phyloP scores from a whole-genome alignment of 257 asterid species.

The Solanum paucissectum region DNA sequence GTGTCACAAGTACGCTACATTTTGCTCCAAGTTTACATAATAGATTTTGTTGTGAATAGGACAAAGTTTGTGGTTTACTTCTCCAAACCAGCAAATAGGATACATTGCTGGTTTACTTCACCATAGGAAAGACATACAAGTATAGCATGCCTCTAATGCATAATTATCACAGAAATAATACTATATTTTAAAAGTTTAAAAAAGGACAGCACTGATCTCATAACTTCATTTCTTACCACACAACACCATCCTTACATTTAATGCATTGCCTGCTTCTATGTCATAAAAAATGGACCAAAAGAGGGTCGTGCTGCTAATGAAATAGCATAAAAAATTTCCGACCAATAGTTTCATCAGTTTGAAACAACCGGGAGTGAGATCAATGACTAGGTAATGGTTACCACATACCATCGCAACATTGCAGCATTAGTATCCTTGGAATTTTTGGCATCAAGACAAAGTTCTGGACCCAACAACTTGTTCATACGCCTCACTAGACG shows the following conservation, averaged over 20 bases:
- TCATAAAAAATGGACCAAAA: background rate
- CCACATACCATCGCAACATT: conserved; percentile 85
- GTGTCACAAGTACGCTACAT: background rate
- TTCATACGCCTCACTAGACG: conserved; percentile 98
- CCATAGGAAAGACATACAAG: background rate
- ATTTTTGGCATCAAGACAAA: conserved; percentile 89
- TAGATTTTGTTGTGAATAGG: background rate
- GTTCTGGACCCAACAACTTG: conserved; percentile 93
- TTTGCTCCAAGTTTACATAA: background rate
- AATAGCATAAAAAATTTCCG: background rate
- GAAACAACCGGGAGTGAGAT: background rate
- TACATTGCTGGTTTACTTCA: background rate
- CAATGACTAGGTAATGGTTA: background rate
- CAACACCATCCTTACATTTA: background rate
- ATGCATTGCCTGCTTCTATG: background rate
- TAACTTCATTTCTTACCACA: background rate
- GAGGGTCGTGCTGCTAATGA: background rate
- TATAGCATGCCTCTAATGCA: background rate
- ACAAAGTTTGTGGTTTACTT: background rate
- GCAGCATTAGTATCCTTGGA: conserved; percentile 95
- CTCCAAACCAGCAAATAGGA: background rate
- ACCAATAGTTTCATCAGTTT: background rate
- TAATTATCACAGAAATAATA: background rate
- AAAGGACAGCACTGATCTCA: background rate
- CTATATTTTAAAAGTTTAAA: background rate